Conservation (phyloP, 2,329 filamentous ascomycete genomes). For the Fusarium guadeloupense region DNA sequence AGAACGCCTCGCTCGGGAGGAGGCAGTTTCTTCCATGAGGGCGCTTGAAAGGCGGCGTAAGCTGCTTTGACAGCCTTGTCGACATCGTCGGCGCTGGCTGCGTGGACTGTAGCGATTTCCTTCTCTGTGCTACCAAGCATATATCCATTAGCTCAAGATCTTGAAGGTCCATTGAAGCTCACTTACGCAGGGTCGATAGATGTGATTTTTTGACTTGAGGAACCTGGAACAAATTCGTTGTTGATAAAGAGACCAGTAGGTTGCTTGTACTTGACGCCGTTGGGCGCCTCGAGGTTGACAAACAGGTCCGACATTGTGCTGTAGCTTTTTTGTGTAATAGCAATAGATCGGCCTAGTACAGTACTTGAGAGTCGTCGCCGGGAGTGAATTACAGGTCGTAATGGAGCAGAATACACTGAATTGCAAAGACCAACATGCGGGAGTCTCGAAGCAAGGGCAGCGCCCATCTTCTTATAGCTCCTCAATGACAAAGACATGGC, state of each 20-base stretch:
- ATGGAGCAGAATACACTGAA: slow-evolving; percentile 5
- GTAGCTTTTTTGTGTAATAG: slow-evolving; percentile 21
- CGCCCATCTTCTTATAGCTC: slow-evolving; percentile 36
- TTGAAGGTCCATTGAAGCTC: too few relatives aligned
- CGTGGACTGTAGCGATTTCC: slow-evolving; percentile 43
- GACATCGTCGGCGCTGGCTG: slow-evolving; percentile 43
- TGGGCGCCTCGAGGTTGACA: slow-evolving; percentile 77
- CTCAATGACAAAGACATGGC: slow-evolving; percentile 10
- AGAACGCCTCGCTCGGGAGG: slow-evolving; percentile 71
- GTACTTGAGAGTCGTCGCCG: slow-evolving; percentile 19
- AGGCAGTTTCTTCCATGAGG: slow-evolving; percentile 73
- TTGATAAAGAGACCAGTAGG: slow-evolving; percentile 84
- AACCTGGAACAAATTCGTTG: slow-evolving; percentile 75
- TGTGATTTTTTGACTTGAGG: slow-evolving; percentile 40
- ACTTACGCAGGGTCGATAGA: slow-evolving; percentile 46
- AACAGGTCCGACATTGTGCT: slow-evolving; percentile 39
- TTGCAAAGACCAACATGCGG: background rate
- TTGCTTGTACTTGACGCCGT: slow-evolving; percentile 77
- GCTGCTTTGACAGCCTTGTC: slow-evolving; percentile 55
- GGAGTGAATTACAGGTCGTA: slow-evolving; percentile 6
- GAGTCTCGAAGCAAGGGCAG: slow-evolving; percentile 22
- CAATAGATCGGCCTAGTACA: slow-evolving; percentile 10
- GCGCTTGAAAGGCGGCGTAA: slow-evolving; percentile 71
- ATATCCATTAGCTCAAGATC: background rate
- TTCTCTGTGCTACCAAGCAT: slow-evolving; percentile 39